phyloP scores from a whole-genome alignment of 345 rosid species.

The Abelmoschus esculentus region DNA sequence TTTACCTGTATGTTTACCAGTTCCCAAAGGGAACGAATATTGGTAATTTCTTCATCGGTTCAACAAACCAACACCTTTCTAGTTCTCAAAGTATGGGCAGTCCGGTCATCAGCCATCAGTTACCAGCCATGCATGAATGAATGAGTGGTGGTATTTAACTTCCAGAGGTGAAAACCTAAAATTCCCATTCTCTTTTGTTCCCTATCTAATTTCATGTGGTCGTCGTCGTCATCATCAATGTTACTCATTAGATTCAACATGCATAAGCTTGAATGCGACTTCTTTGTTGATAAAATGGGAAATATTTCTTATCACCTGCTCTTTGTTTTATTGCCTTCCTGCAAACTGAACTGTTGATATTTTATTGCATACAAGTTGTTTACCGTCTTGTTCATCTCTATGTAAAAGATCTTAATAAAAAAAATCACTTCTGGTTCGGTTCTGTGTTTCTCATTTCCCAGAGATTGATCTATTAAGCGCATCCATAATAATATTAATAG shows the following conservation, averaged over 20 bases:
- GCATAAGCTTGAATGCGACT: not conserved
- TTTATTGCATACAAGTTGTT: not conserved
- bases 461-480: not conserved
- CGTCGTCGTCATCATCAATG: not conserved
- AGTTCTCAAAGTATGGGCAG: not conserved
- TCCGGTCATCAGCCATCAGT: constrained; percentile 1
- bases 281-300: constrained; percentile 7
- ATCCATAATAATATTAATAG: not conserved
- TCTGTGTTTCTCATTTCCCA: constrained; percentile 14
- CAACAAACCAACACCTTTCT: constrained; percentile 15
- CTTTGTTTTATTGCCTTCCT: constrained; percentile 4
- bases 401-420: not conserved
- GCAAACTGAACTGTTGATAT: not conserved
- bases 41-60: constrained; percentile 24
- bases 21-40: too few relatives aligned
- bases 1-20: constrained; percentile 27
- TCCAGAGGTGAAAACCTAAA: not conserved
- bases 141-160: not conserved
- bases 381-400: not conserved
- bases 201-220: not conserved
- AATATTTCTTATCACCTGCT: constrained; percentile 12
- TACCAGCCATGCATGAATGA: not conserved
- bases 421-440: not conserved
- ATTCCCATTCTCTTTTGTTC: not conserved
- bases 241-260: not conserved